These are phyloP conservation scores for Grifola frondosa DNA, from an alignment of 1,284 basidiomycete genomes.

Conservation along the genomic window DNA sequence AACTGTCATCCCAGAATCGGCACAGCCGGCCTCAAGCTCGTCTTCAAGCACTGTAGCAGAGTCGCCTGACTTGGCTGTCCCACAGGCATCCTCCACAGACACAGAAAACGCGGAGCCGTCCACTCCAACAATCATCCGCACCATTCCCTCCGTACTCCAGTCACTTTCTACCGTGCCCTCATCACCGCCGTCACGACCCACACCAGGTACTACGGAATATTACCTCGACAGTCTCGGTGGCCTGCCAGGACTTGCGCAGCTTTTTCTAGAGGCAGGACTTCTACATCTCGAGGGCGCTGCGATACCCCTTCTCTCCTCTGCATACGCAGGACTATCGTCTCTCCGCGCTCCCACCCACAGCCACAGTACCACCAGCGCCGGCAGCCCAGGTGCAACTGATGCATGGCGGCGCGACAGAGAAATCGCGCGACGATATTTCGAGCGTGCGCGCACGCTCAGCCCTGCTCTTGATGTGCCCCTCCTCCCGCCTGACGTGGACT, in stretches of 20 bases:
- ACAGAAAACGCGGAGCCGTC: conserved; percentile 2
- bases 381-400: conserved; percentile 53
- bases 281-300: conserved; percentile 76
- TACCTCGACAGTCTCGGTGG: conserved; percentile 67
- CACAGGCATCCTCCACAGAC: background rate
- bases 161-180: conserved; percentile 10
- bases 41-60: conserved; percentile 3
- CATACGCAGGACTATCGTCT: conserved; percentile 71
- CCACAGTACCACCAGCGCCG: conserved; percentile 11
- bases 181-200: conserved; percentile 31
- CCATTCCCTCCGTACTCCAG: conserved; percentile 7
- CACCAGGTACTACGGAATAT: conserved; percentile 55
- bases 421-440: conserved; percentile 65
- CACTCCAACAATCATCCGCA: conserved; percentile 14
- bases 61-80: conserved; percentile 8
- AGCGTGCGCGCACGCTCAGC: conserved; percentile 57
- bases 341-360: conserved; percentile 51
- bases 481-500: conserved; percentile 51
- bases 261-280: conserved; percentile 73
- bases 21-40: conserved; percentile 2
- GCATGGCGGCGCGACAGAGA: conserved; percentile 72
- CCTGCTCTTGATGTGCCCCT: conserved; percentile 66
- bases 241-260: conserved; percentile 56
- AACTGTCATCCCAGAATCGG: conserved; percentile 19
- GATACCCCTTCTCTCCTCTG: conserved; percentile 60